Percentiles rank a stretch among this genome's conserved stretches.
Evolutionary conservation across 768 basidiomycete species (phyloP).

Genomic region (Macrocybe gigantea): DNA sequence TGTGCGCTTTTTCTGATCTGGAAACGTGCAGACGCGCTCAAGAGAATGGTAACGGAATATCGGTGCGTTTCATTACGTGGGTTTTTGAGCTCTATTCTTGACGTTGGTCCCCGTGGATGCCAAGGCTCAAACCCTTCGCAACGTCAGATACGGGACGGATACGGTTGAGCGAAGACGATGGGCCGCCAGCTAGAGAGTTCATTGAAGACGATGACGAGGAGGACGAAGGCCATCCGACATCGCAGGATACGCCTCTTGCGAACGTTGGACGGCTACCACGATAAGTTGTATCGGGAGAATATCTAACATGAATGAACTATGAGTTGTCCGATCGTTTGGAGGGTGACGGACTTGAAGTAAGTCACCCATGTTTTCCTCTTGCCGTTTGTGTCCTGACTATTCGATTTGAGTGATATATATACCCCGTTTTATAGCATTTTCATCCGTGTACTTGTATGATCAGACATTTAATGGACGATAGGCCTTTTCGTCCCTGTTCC

Average conservation of each 20-base stretch:
- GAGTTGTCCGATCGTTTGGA: no score
- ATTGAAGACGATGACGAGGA: slow-evolving; percentile 56
- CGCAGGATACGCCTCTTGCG: neutral
- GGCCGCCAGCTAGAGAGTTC: slow-evolving; percentile 65
- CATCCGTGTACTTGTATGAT: no score
- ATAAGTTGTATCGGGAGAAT: no score
- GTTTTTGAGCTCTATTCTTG: neutral
- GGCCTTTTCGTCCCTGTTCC: no score
- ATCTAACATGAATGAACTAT: no score
- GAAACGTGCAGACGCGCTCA: slow-evolving; percentile 51
- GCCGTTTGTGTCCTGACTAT: no score
- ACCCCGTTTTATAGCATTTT: no score
- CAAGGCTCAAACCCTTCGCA: slow-evolving; percentile 54
- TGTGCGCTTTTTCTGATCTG: slow-evolving; percentile 58
- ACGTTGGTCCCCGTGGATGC: neutral
- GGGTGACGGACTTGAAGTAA: no score
- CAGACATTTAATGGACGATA: no score
- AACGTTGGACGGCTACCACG: no score
- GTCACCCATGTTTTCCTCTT: no score
- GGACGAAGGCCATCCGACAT: slow-evolving; percentile 25
- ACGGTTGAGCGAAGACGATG: slow-evolving; percentile 65
- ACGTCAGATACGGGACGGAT: slow-evolving; percentile 46
- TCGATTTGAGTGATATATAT: no score
- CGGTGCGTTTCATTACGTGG: slow-evolving; percentile 11
- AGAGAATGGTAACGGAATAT: slow-evolving; percentile 59